Evolutionary conservation across 2,329 filamentous ascomycete species (phyloP), one percentile per base, ranked within the genome.

Genomic region (Colletotrichum tamarilloi): DNA sequence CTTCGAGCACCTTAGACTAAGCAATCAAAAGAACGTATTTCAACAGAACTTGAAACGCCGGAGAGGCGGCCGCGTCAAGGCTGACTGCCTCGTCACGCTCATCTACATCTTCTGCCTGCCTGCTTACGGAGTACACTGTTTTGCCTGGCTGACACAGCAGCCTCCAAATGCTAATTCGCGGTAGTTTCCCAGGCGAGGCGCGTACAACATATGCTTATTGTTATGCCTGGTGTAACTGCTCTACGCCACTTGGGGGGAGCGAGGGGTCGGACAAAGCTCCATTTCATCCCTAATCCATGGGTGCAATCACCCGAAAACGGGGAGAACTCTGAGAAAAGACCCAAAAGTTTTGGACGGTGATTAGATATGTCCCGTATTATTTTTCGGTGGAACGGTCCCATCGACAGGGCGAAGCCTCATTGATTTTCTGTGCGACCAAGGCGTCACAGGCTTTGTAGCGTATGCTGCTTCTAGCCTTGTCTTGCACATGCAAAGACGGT

Each of bases 341-440:
- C 63, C 63, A 24, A n/a, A 46, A 6, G 16, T 28, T 57, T 16
- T 19, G 19, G 11, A 35, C 19, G 55, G 14, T 26, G 22, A 35
- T 16, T 5, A 42, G 35, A 42, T 38, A 38, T 42, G 14, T 16
- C 35, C 35, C 35, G 35, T 16, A 53, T 35, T 72, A 26, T 69
- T 69, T 32, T 64, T 32, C 32, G n/a, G 53, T 46, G 69, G 58
- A n/a, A 63, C 69, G 26, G n/a, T 14, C 8, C 42, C 42, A 46
- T 46, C 9, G 42, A 46, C 3, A 46, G 5, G 42, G 42, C 42
- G 42, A 46, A 46, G 42, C 42, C 16, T 16, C 42, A 46, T n/a
- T 46, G 42, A 19, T 46, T 11, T 46, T 8, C 42, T 4, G 42
- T 46, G 42, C 42, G 35, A 42, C 35, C 35, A 14, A 38, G 11